These are phyloP conservation scores for Alternaria atra DNA, from an alignment of 2,329 filamentous ascomycete species.

Conservation along the genomic window DNA sequence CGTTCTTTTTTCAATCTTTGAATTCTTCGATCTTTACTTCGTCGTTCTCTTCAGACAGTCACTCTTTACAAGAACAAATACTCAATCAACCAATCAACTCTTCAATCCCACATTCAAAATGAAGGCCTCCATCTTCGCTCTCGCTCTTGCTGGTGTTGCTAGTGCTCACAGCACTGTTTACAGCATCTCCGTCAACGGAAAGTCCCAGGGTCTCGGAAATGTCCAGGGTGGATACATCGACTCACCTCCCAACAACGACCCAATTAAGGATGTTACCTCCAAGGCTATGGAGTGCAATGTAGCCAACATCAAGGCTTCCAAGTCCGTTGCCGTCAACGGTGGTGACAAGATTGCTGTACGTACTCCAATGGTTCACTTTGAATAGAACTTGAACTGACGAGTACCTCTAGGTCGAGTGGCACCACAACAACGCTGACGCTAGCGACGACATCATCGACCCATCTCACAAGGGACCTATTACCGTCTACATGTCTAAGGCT, in stretches of 20 bases:
- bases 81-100: slow-evolving; percentile 6
- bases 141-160: slow-evolving; percentile 41
- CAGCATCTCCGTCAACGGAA: slow-evolving; percentile 55
- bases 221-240: slow-evolving; percentile 58
- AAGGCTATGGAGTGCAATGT: slow-evolving; percentile 49
- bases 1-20: slow-evolving; percentile 34
- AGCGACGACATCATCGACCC: slow-evolving; percentile 62
- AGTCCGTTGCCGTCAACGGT: slow-evolving; percentile 57
- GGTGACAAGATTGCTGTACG: slow-evolving; percentile 56
- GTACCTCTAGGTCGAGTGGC: slow-evolving; percentile 56
- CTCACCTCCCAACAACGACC: slow-evolving; percentile 53
- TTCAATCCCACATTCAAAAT: slow-evolving; percentile 29
- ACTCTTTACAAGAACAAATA: slow-evolving; percentile 22
- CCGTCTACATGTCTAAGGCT: slow-evolving; percentile 61
- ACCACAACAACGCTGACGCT: slow-evolving; percentile 57
- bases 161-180: slow-evolving; percentile 49
- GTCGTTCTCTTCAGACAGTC: slow-evolving; percentile 24
- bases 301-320: slow-evolving; percentile 43
- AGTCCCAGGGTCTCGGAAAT: slow-evolving; percentile 47
- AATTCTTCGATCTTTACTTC: slow-evolving; percentile 26
- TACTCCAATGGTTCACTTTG: background rate
- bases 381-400: slow-evolving; percentile 5
- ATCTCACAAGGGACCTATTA: slow-evolving; percentile 62
- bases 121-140: slow-evolving; percentile 44
- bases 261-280: slow-evolving; percentile 48